Evolutionary conservation across 2,329 filamentous ascomycete species (phyloP).

Genomic region (Colletotrichum lupini): DNA sequence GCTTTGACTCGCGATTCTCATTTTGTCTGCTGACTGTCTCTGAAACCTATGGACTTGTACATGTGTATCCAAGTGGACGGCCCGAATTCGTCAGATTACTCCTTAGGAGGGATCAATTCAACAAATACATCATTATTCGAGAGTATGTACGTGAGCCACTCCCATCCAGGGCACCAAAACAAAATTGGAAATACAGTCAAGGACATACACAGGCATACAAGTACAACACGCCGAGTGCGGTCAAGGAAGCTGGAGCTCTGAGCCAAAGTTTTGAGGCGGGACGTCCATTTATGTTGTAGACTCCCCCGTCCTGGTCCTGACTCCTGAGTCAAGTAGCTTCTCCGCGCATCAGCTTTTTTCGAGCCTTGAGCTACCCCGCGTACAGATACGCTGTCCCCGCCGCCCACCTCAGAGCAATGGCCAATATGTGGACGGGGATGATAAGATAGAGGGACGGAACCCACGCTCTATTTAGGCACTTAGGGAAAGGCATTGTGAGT

Average conservation of each 20-base stretch:
- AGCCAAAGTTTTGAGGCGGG: too few relatives aligned
- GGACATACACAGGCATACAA: not conserved
- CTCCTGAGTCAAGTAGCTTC: constrained; percentile 4
- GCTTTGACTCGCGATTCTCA: constrained; percentile 9
- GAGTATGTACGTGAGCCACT: not conserved
- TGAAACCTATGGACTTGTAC: not conserved
- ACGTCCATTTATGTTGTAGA: not conserved
- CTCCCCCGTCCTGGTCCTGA: not conserved
- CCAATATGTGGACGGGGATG: not conserved
- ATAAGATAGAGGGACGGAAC: not conserved
- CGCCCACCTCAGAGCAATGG: not conserved
- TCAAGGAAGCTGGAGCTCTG: too few relatives aligned
- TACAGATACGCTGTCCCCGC: not conserved
- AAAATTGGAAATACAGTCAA: not conserved
- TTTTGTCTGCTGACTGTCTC: not conserved
- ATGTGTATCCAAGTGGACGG: not conserved
- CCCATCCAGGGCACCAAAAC: not conserved
- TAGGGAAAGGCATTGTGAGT: not conserved
- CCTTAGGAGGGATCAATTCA: not conserved
- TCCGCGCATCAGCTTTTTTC: not conserved
- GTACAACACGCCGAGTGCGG: not conserved
- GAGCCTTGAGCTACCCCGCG: not conserved
- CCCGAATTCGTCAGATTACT: not conserved
- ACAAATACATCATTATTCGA: not conserved
- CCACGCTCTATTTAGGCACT: not conserved